phyloP scores from a whole-genome alignment of 2,329 filamentous ascomycete species.

The Fusarium nanum region DNA sequence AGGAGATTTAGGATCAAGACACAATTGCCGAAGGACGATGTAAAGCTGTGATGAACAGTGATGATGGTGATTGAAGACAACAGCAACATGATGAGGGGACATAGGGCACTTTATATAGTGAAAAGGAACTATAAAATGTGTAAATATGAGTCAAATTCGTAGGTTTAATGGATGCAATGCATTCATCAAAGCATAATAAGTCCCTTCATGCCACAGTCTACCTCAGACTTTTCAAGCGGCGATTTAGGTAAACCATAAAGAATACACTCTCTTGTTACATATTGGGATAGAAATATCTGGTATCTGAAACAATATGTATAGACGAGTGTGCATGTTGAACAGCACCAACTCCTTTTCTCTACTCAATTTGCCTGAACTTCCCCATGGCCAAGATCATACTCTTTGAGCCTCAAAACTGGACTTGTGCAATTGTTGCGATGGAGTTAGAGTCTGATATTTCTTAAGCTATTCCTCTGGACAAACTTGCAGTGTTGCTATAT shows the following conservation, averaged over 20 bases:
- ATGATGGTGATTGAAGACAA: background rate
- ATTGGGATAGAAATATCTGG: fast-evolving
- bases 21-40: background rate
- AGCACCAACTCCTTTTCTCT: background rate
- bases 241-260: background rate
- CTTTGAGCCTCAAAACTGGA: background rate
- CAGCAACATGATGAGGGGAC: background rate
- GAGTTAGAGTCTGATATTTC: background rate
- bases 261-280: background rate
- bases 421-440: background rate
- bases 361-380: background rate
- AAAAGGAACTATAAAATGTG: background rate
- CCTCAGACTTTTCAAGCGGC: background rate
- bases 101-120: background rate
- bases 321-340: background rate
- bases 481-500: background rate
- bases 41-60: background rate
- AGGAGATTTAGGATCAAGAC: background rate
- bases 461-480: background rate
- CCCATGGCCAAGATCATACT: background rate
- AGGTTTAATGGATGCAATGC: background rate
- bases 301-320: background rate
- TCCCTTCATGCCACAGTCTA: background rate
- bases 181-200: background rate
- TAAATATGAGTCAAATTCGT: background rate